phyloP scores from a whole-genome alignment of 2,329 filamentous ascomycete species.

The Ilyonectria sp. region DNA sequence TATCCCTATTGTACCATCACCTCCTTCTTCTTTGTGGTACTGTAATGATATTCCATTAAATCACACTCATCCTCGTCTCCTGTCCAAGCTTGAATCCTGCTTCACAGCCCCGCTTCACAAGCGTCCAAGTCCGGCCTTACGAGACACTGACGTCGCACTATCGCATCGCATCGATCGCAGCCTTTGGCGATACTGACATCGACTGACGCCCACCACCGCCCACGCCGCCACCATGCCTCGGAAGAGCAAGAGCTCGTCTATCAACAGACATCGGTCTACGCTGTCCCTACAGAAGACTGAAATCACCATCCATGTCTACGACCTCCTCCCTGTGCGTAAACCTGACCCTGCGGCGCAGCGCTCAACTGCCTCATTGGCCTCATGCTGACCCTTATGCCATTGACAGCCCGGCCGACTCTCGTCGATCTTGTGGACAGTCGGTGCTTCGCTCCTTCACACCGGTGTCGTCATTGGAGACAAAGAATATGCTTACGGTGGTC shows the following conservation, averaged over 20 bases:
- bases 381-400: constrained; percentile 32
- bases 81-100: constrained; percentile 18
- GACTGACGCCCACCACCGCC: constrained; percentile 11
- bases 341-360: constrained; percentile 13
- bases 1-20: constrained; percentile 18
- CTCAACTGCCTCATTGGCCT: constrained; percentile 16
- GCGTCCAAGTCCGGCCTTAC: constrained; percentile 30
- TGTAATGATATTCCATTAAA: constrained; percentile 23
- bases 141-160: constrained; percentile 45
- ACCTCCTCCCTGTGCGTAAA: constrained; percentile 76
- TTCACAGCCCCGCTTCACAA: constrained; percentile 39
- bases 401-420: constrained; percentile 79
- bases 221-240: constrained; percentile 46
- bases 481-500: constrained; percentile 90
- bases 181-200: background rate
- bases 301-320: constrained; percentile 83
- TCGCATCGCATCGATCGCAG: constrained; percentile 41
- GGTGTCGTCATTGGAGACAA: constrained; percentile 85
- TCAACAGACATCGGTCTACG: constrained; percentile 72
- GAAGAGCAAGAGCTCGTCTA: constrained; percentile 46
- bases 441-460: constrained; percentile 84
- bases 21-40: constrained; percentile 2
- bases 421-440: constrained; percentile 83
- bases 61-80: background rate
- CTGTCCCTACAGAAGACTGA: constrained; percentile 81